Percentiles rank a stretch among this genome's conserved stretches.
Evolutionary conservation across 768 basidiomycete genomes (phyloP).

Genomic region (Rhodotorula graminis): DNA sequence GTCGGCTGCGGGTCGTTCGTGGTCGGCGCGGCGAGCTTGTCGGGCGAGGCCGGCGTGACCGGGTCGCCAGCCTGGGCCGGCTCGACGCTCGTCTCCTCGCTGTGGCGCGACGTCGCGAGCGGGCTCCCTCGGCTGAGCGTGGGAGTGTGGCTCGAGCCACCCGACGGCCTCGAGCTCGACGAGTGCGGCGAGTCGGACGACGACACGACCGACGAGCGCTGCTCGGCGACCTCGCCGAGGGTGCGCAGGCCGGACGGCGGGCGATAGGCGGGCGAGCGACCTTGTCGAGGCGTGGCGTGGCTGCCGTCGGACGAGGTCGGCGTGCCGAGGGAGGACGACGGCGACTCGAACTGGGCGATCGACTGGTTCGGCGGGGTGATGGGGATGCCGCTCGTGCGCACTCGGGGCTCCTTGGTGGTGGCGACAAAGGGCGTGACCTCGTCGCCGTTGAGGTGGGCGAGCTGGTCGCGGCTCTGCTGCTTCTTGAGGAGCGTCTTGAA

Average conservation of each 20-base stretch:
- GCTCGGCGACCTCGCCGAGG: conserved; percentile 8
- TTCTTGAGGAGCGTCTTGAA: conserved; percentile 38
- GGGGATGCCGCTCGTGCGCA: neutral
- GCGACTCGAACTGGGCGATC: conserved; percentile 17
- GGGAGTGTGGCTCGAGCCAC: neutral
- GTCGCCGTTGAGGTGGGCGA: conserved; percentile 35
- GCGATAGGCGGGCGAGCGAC: neutral
- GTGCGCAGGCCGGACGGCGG: neutral
- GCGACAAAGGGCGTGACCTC: conserved; percentile 35
- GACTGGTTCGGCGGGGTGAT: conserved; percentile 29
- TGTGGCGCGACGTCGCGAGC: neutral
- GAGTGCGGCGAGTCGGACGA: neutral
- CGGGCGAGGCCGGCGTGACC: neutral
- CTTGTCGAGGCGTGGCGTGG: neutral
- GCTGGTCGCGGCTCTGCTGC: conserved; percentile 24
- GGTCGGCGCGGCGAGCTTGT: conserved; percentile 14
- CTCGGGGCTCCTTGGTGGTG: neutral
- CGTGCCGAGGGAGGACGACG: neutral
- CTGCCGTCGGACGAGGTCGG: neutral
- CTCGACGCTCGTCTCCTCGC: neutral
- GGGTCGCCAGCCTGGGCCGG: neutral
- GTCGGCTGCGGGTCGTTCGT: conserved; percentile 12
- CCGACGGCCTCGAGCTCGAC: neutral
- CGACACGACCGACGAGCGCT: neutral
- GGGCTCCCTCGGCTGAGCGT: conserved; percentile 11